A percentile compares a stretch with the other conserved stretches of the same genome.
Conservation (phyloP, 1,284 basidiomycete species). For the Pseudozyma tsukubaensis region DNA sequence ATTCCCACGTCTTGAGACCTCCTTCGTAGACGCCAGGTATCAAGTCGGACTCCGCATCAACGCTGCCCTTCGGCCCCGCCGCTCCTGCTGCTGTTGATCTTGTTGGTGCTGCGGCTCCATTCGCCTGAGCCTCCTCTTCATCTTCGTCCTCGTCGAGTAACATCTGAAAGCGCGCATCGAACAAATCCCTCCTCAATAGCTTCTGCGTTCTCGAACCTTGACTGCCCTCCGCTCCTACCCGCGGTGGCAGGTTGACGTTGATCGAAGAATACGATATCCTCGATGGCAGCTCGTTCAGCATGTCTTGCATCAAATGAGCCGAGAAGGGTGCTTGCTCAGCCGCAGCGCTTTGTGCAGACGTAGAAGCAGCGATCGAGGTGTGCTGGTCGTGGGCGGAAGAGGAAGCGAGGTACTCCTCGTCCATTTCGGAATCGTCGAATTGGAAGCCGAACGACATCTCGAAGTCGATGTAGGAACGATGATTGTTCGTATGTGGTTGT, state of each 20-base stretch:
- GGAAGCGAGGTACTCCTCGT: constrained; percentile 40
- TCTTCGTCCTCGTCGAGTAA: constrained; percentile 73
- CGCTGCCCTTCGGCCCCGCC: constrained; percentile 17
- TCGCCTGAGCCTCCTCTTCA: constrained; percentile 30
- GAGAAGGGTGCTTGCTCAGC: constrained; percentile 22
- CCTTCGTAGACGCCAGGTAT: constrained; percentile 94
- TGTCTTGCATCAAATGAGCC: constrained; percentile 14
- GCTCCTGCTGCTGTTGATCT: background rate
- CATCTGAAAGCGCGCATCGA: constrained; percentile 92
- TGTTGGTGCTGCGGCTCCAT: constrained; percentile 23
- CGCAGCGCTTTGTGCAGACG: constrained; percentile 1
- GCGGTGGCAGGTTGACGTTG: constrained; percentile 20
- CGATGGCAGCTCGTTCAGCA: constrained; percentile 42
- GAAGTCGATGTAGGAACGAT: no score
- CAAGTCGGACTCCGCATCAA: constrained; percentile 79
- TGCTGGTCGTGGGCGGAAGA: constrained; percentile 2
- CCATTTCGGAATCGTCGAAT: constrained; percentile 48
- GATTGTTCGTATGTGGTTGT: no score
- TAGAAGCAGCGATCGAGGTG: constrained; percentile 6
- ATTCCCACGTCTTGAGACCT: constrained; percentile 98
- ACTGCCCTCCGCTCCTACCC: background rate
- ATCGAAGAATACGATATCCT: constrained; percentile 51
- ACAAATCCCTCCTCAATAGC: constrained; percentile 84
- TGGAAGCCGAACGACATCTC: constrained; percentile 50
- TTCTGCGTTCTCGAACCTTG: constrained; percentile 64